Conservation (phyloP, 2,329 filamentous ascomycete genomes). For the Cladosporium sphaerospermum region DNA sequence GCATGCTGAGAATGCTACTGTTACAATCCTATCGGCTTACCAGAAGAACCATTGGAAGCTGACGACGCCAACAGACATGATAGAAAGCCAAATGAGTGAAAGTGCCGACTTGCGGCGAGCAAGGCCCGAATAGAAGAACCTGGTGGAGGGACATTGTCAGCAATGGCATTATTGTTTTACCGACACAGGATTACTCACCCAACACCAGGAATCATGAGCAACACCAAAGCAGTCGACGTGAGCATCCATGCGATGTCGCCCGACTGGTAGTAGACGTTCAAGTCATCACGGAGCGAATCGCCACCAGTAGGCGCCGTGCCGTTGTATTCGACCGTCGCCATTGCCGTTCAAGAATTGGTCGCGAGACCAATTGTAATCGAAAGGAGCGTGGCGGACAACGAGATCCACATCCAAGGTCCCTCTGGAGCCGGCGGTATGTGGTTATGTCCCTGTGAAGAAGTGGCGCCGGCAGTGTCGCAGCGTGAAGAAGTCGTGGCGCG, state of each 20-base stretch:
- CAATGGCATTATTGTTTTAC: neutral
- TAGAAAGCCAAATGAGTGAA: slow-evolving; percentile 75
- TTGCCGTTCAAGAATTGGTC: neutral
- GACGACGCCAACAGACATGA: slow-evolving; percentile 73
- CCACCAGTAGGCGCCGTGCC: slow-evolving; percentile 59
- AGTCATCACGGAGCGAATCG: slow-evolving; percentile 59
- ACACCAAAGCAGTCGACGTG: slow-evolving; percentile 67
- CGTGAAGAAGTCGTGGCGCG: neutral
- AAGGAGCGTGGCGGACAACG: no score
- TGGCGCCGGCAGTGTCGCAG: slow-evolving; percentile 3
- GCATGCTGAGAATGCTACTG: neutral
- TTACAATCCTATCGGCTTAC: slow-evolving; percentile 27
- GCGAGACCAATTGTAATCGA: neutral
- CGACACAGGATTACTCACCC: slow-evolving; percentile 42
- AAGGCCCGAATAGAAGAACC: slow-evolving; percentile 90
- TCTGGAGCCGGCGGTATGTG: neutral
- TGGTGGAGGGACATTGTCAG: slow-evolving; percentile 21
- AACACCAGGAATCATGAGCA: slow-evolving; percentile 90
- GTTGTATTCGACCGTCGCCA: slow-evolving; percentile 51
- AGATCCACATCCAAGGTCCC: no score
- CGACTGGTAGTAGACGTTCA: slow-evolving; percentile 82
- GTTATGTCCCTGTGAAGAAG: neutral
- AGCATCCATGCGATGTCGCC: slow-evolving; percentile 81
- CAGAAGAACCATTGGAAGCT: slow-evolving; percentile 96
- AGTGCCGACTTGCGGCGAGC: slow-evolving; percentile 84